Evolutionary conservation across 2,329 filamentous ascomycete genomes (phyloP).

Genomic region (Penicillium vulpinum): DNA sequence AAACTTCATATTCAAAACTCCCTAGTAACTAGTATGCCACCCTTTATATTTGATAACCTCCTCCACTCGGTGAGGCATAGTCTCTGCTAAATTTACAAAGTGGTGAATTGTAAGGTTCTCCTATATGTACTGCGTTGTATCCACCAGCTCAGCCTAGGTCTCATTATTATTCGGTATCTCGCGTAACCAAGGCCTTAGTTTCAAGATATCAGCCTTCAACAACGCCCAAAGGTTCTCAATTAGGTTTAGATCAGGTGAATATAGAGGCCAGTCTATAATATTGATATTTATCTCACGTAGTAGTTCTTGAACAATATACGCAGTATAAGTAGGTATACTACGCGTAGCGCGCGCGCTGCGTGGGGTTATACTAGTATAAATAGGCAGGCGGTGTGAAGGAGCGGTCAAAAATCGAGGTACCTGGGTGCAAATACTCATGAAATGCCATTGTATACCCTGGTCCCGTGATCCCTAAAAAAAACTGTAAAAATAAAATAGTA

Average conservation of each 20-base stretch:
- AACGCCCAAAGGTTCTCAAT: no score
- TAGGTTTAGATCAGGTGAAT: no score
- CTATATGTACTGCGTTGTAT: not conserved
- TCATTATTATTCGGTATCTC: not conserved
- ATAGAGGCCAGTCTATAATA: no score
- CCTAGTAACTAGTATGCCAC: conserved; percentile 2
- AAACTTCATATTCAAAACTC: not conserved
- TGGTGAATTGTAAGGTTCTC: not conserved
- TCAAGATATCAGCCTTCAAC: not conserved
- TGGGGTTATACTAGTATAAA: no score
- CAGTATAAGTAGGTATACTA: not conserved
- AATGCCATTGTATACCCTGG: not conserved
- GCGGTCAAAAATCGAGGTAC: no score
- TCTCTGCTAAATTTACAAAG: not conserved
- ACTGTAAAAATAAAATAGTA: not conserved
- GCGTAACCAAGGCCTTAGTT: not conserved
- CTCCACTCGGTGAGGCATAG: not conserved
- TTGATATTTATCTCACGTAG: not conserved
- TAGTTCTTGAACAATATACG: not conserved
- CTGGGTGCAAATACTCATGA: no score
- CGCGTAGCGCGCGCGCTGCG: no score
- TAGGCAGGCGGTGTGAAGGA: no score
- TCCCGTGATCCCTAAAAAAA: conserved; percentile 18
- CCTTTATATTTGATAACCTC: not conserved
- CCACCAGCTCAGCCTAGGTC: not conserved